Conservation (phyloP, 345 rosid species). For the Limnanthes douglasii region DNA sequence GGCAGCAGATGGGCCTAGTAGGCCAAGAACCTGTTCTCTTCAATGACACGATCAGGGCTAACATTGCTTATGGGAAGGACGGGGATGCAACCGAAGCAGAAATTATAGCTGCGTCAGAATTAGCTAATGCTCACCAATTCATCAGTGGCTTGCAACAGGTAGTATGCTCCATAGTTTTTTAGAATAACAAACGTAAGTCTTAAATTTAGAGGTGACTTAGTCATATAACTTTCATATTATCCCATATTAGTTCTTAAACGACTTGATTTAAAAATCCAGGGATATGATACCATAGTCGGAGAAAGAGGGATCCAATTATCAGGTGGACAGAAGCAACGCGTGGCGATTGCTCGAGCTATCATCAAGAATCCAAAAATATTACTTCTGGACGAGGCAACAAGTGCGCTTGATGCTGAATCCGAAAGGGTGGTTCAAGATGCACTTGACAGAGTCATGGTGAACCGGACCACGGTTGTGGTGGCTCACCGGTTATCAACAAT, state of each 20-base stretch:
- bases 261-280: slow-evolving; percentile 31
- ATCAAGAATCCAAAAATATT: slow-evolving; percentile 47
- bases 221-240: no score
- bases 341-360: slow-evolving; percentile 67
- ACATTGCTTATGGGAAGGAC: slow-evolving; percentile 68
- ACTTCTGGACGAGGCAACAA: slow-evolving; percentile 30
- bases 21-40: slow-evolving; percentile 76
- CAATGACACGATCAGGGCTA: slow-evolving; percentile 58
- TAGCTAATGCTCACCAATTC: slow-evolving; percentile 75
- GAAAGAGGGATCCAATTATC: slow-evolving; percentile 63
- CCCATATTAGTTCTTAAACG: no score
- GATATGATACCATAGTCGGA: slow-evolving; percentile 59
- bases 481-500: slow-evolving; percentile 61
- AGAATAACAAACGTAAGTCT: no score
- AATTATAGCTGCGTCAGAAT: slow-evolving; percentile 48
- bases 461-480: slow-evolving; percentile 43
- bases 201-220: no score
- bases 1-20: slow-evolving; percentile 68
- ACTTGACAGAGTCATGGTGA: slow-evolving; percentile 36
- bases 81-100: slow-evolving; percentile 57
- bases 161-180: no score
- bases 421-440: slow-evolving; percentile 67
- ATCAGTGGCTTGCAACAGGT: slow-evolving; percentile 76
- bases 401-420: slow-evolving; percentile 58
- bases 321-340: slow-evolving; percentile 68